Evolutionary conservation across 192 early-diverging fungal species (phyloP).

Genomic region (Chytriomyces sp.): DNA sequence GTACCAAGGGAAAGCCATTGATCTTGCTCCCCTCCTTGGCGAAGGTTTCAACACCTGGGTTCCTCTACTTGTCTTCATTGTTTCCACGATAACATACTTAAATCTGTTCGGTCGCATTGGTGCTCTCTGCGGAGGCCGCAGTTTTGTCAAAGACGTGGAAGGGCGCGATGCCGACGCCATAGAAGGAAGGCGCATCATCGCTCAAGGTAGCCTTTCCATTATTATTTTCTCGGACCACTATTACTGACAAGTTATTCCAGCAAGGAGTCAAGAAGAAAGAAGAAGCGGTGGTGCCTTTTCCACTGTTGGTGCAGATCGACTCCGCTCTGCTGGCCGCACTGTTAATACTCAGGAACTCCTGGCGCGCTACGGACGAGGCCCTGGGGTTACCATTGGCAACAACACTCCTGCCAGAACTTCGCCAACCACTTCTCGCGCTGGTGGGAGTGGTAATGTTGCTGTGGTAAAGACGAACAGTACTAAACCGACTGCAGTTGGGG

Average conservation of each 20-base stretch:
- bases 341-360: slow-evolving; percentile 37
- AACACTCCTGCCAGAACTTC: background rate
- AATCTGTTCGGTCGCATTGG: slow-evolving; percentile 84
- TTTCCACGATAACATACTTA: slow-evolving; percentile 72
- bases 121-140: slow-evolving; percentile 50
- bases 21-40: slow-evolving; percentile 89
- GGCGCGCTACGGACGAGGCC: slow-evolving; percentile 32
- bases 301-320: background rate
- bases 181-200: slow-evolving; percentile 53
- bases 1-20: slow-evolving; percentile 65
- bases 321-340: background rate
- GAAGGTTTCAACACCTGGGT: slow-evolving; percentile 84
- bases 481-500: background rate
- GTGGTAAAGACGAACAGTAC: background rate
- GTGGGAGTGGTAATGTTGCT: background rate
- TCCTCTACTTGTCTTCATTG: slow-evolving; percentile 82
- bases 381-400: background rate
- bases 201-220: slow-evolving; percentile 46
- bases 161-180: slow-evolving; percentile 30
- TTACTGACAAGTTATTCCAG: background rate
- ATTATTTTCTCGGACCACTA: background rate
- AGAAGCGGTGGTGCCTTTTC: background rate
- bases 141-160: slow-evolving; percentile 36
- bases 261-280: slow-evolving; percentile 2
- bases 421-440: background rate